A percentile compares a stretch with the other conserved stretches of the same genome.
phyloP scores from a whole-genome alignment of 768 basidiomycete species.

The Psilocybe azurescens region DNA sequence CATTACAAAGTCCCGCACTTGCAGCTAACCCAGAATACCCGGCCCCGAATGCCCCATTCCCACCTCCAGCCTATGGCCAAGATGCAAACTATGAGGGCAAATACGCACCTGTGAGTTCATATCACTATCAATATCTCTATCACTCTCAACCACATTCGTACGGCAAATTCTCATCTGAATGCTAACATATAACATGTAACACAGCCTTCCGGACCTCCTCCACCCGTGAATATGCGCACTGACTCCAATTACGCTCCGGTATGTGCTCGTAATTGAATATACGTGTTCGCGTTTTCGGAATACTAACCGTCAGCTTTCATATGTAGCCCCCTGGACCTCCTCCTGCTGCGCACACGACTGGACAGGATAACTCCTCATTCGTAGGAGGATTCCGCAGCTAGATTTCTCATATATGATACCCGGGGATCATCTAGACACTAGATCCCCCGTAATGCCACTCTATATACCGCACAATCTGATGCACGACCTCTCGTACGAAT shows the following conservation, averaged over 20 bases:
- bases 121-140: neutral
- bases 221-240: neutral
- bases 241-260: neutral
- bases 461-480: no score
- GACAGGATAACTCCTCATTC: neutral
- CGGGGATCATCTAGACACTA: neutral
- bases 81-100: slow-evolving; percentile 3
- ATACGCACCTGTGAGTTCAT: slow-evolving; percentile 10
- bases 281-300: neutral
- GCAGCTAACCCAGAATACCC: slow-evolving; percentile 7
- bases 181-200: neutral
- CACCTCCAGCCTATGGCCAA: slow-evolving; percentile 19
- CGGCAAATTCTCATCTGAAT: no score
- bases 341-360: slow-evolving; percentile 13
- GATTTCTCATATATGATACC: neutral
- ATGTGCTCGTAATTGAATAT: neutral
- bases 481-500: no score
- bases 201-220: neutral
- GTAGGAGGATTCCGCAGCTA: neutral
- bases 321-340: slow-evolving; percentile 11
- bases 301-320: neutral
- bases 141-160: neutral
- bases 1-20: neutral
- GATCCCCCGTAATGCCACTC: no score
- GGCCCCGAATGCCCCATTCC: slow-evolving; percentile 1